Conservation (phyloP, 257 asterid genomes). For the Osmanthus fragrans region DNA sequence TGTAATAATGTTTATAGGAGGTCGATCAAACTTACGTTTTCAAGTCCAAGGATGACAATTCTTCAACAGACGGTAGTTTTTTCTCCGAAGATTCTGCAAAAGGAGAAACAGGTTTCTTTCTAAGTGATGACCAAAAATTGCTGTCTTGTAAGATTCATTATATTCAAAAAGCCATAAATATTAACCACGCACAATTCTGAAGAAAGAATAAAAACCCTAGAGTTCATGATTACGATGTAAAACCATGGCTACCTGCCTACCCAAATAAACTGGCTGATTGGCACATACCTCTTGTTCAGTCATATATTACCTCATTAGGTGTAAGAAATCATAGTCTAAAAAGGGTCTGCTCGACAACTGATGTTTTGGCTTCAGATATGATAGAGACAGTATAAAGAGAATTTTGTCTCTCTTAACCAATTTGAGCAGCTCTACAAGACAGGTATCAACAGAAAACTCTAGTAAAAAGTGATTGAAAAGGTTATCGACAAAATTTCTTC, state of each 20-base stretch:
- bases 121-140: background rate
- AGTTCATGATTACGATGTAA: background rate
- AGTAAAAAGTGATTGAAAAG: background rate
- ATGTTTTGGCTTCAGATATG: background rate
- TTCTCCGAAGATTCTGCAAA: conserved; percentile 46
- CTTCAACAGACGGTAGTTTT: conserved; percentile 38
- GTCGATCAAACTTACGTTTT: conserved; percentile 46
- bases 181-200: background rate
- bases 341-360: background rate
- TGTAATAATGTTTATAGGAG: background rate
- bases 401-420: background rate
- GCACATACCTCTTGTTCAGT: background rate
- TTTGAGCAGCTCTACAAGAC: background rate
- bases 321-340: background rate
- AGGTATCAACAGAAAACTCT: background rate
- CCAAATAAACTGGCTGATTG: background rate
- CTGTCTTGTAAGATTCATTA: background rate
- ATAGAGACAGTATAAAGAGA: background rate
- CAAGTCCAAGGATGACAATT: conserved; percentile 47
- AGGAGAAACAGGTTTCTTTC: background rate
- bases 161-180: background rate
- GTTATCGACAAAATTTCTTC: background rate
- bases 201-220: background rate
- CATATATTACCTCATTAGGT: background rate
- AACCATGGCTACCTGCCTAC: background rate